phyloP scores from a whole-genome alignment of 768 basidiomycete genomes.

The Agrocybe praecox region DNA sequence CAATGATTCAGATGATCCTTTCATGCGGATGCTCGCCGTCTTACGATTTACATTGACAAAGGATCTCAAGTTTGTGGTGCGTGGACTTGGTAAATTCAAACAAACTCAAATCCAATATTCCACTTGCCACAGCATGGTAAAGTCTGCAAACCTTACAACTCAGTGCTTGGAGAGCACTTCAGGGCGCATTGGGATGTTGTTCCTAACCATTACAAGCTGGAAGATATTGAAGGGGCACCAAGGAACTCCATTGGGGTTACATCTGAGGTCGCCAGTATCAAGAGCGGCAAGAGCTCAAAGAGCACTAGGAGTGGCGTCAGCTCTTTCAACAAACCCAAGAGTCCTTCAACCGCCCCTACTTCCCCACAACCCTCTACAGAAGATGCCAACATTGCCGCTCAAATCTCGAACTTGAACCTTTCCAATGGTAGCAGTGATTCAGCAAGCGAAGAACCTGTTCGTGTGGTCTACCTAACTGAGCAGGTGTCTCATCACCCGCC shows the following conservation, averaged over 20 bases:
- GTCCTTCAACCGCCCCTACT: slow-evolving; percentile 57
- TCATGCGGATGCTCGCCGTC: slow-evolving; percentile 93
- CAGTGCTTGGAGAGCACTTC: slow-evolving; percentile 88
- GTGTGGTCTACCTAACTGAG: slow-evolving; percentile 85
- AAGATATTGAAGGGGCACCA: slow-evolving; percentile 31
- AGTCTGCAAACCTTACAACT: slow-evolving; percentile 93
- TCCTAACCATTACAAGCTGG: slow-evolving; percentile 55
- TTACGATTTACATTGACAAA: slow-evolving; percentile 89
- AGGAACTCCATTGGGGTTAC: slow-evolving; percentile 13
- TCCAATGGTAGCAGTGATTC: slow-evolving; percentile 21
- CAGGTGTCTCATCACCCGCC: slow-evolving; percentile 98
- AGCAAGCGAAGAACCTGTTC: slow-evolving; percentile 42
- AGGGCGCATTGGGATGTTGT: slow-evolving; percentile 84
- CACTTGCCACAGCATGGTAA: slow-evolving; percentile 68
- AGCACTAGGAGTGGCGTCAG: slow-evolving; percentile 62
- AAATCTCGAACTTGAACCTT: slow-evolving; percentile 65
- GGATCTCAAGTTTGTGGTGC: slow-evolving; percentile 86
- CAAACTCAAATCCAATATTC: slow-evolving; percentile 1
- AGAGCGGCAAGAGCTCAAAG: slow-evolving; percentile 62
- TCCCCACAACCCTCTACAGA: slow-evolving; percentile 44
- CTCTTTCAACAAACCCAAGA: slow-evolving; percentile 53
- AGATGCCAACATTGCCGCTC: slow-evolving; percentile 50
- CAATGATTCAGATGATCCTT: slow-evolving; percentile 90
- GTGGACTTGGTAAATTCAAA: slow-evolving; percentile 28
- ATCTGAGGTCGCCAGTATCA: slow-evolving; percentile 59